phyloP scores from a whole-genome alignment of 2,329 filamentous ascomycete genomes.

The Ophiosphaerella korrae region DNA sequence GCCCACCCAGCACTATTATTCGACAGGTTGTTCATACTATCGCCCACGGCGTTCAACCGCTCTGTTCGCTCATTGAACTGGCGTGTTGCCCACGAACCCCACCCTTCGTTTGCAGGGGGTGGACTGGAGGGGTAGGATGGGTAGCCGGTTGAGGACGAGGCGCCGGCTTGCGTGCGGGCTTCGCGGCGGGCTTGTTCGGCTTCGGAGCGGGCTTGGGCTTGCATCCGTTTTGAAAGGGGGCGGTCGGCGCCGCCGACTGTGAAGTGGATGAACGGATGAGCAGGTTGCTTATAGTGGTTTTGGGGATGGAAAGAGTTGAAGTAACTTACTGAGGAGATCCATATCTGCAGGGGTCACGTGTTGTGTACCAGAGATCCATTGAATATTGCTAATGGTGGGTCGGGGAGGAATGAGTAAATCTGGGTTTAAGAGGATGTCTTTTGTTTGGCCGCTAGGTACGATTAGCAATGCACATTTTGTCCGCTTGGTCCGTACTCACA shows the following conservation, averaged over 20 bases:
- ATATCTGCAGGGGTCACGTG: slow-evolving; percentile 86
- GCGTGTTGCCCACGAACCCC: slow-evolving; percentile 79
- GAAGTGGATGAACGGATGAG: slow-evolving; percentile 3
- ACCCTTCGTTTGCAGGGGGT: slow-evolving; percentile 54
- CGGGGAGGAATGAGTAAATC: slow-evolving; percentile 74
- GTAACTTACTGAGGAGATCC: slow-evolving; percentile 71
- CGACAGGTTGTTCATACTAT: slow-evolving; percentile 82
- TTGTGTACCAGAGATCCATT: slow-evolving; percentile 96
- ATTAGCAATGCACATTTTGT: not conserved
- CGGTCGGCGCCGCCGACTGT: slow-evolving; percentile 81
- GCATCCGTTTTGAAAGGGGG: slow-evolving; percentile 85
- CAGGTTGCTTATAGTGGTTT: not conserved
- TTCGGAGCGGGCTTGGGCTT: slow-evolving; percentile 78
- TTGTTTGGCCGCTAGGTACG: slow-evolving; percentile 50
- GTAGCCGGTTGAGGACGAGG: slow-evolving; percentile 41
- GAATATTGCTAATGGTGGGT: slow-evolving; percentile 91
- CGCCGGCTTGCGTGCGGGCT: slow-evolving; percentile 37
- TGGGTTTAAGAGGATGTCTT: slow-evolving; percentile 82
- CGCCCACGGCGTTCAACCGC: slow-evolving; percentile 79
- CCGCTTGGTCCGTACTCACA: slow-evolving; percentile 53
- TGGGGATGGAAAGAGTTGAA: not conserved
- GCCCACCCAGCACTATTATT: slow-evolving; percentile 83
- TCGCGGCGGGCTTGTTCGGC: slow-evolving; percentile 61
- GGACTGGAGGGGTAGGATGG: slow-evolving; percentile 22
- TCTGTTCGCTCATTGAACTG: slow-evolving; percentile 92